Conservation (phyloP, 2,329 filamentous ascomycete species). For the Juglanconis oblonga region DNA sequence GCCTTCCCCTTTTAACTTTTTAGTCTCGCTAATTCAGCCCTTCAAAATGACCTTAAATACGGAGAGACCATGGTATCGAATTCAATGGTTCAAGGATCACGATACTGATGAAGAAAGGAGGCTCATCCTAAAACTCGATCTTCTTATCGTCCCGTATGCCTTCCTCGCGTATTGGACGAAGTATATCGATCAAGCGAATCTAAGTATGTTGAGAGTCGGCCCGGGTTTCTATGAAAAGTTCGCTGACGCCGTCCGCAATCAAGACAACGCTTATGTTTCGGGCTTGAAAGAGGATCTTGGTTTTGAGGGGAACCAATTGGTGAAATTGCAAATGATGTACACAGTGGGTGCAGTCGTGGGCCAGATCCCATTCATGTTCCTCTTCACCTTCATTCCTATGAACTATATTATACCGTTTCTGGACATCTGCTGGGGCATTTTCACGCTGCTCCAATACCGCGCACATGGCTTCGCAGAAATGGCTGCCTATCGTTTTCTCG, state of each 20-base stretch:
- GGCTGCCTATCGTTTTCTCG: constrained; percentile 51
- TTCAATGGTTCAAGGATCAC: constrained; percentile 42
- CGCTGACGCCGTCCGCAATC: constrained; percentile 20
- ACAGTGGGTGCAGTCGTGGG: constrained; percentile 47
- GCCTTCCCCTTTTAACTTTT: too few relatives aligned
- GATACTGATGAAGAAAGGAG: constrained; percentile 49
- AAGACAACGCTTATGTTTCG: constrained; percentile 54
- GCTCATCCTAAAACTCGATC: constrained; percentile 53
- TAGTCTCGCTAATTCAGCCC: too few relatives aligned
- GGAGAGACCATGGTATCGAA: not conserved
- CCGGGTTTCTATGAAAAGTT: not conserved
- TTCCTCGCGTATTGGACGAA: constrained; percentile 56
- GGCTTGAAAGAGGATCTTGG: constrained; percentile 50
- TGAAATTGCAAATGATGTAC: constrained; percentile 54
- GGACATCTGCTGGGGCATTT: constrained; percentile 53
- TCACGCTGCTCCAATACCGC: constrained; percentile 54
- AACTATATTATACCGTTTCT: constrained; percentile 49
- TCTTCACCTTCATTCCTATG: constrained; percentile 46
- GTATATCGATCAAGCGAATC: constrained; percentile 53
- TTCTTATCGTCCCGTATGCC: constrained; percentile 54
- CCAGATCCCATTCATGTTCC: constrained; percentile 49
- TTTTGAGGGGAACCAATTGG: constrained; percentile 51
- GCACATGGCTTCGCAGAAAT: constrained; percentile 46
- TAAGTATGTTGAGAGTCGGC: constrained; percentile 34
- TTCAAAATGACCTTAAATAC: too few relatives aligned